Percentiles rank a stretch among this genome's conserved stretches.
These are phyloP conservation scores for Xylaria sp. DNA, from an alignment of 2,329 filamentous ascomycete species.

Conservation along the genomic window DNA sequence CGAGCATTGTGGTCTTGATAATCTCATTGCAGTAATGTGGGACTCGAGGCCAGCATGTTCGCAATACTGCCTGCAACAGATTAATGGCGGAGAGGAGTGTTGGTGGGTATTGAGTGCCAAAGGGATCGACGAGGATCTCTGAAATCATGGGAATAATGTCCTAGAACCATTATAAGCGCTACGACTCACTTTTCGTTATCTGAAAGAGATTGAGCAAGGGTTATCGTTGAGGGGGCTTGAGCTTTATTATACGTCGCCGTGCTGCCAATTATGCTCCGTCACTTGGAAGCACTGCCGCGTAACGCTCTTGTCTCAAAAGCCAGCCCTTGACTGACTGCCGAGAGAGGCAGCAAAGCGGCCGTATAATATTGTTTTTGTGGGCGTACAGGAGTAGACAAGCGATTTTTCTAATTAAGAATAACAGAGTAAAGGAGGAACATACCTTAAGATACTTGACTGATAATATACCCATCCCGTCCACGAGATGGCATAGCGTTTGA, in stretches of 20 bases:
- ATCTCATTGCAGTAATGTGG: constrained; percentile 70
- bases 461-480: constrained; percentile 68
- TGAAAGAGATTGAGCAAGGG: not conserved
- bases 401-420: constrained; percentile 6
- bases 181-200: not conserved
- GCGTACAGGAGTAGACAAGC: not conserved
- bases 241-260: not conserved
- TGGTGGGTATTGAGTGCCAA: constrained; percentile 65
- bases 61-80: constrained; percentile 67
- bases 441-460: constrained; percentile 75
- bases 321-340: not conserved
- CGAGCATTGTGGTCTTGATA: constrained; percentile 68
- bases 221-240: constrained; percentile 8
- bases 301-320: not conserved
- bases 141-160: constrained; percentile 75
- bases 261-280: too few relatives aligned
- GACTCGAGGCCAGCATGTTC: constrained; percentile 76
- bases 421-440: constrained; percentile 39
- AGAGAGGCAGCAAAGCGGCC: not conserved
- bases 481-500: constrained; percentile 57
- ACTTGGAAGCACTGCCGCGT: too few relatives aligned
- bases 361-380: not conserved
- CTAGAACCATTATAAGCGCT: constrained; percentile 50
- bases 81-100: constrained; percentile 64
- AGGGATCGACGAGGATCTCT: constrained; percentile 73